Base-by-base conservation (phyloP, 805 yeast species). In the Deakozyma indianensis region DNA sequence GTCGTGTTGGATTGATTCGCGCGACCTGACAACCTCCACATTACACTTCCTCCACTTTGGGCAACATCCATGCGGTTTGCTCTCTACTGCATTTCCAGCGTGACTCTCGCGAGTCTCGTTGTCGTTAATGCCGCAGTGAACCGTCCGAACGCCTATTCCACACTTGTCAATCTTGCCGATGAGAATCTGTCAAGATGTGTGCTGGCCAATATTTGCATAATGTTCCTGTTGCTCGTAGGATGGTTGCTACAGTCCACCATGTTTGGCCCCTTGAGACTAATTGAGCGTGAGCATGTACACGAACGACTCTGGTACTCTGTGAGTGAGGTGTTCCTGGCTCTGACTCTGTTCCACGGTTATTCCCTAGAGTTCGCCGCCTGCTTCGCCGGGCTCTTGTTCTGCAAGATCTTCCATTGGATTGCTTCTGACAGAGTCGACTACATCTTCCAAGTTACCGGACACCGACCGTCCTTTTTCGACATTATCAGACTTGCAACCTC, bases 331-430 rank as follows among this genome's bases (percentile, higher is more conserved):
- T 70, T 81, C 46, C 58, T 85, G 43, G 71, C 78, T 14, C 60
- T 75, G 16, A 70, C 78, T 1, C 68, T 74, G 60, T 75, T 76
- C 57, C 62, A 69, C 27, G 71, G 68, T 44, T 74, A 69, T 41
- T 65, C 69, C 48, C 67, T 66, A 3, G 7, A 14, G 27, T 23
- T 38, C 23, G 11, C 25, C 5, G 53, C 60, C 5, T 60, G 68
- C 47, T 64, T 69, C 2, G 48, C 63, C 3, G 54, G 66, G 14
- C 54, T 78, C 50, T 56, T 77, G 55, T 68, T 71, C 59, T 60
- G 76, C 56, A 81, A 80, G 56, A 77, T 81, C 1, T 77, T 82
- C 65, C 95, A 87, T 57, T 80, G 94, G 78, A 71, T 92, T 1
- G 60, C 81, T 41, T 63, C 66, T 32, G 79, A 75, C 46, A 57